phyloP scores from a whole-genome alignment of 192 early-diverging fungal species.

The Chytriomyces confervae region DNA sequence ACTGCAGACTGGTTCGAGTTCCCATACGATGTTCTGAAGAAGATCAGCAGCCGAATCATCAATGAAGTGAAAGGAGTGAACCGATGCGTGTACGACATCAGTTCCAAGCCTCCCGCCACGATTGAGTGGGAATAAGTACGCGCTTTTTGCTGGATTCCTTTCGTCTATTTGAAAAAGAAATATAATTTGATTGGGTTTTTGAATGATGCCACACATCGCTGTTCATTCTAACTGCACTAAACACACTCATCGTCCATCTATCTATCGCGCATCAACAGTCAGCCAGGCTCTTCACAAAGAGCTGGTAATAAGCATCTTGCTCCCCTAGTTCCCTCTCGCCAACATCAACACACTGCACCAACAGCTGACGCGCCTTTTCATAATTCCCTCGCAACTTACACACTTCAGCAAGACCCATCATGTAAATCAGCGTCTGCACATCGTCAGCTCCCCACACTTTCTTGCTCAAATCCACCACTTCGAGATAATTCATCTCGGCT shows the following conservation, averaged over 20 bases:
- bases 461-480: neutral
- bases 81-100: slow-evolving; percentile 96
- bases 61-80: slow-evolving; percentile 99
- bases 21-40: slow-evolving; percentile 87
- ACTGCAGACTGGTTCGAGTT: slow-evolving; percentile 94
- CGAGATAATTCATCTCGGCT: neutral
- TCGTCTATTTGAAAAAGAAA: neutral
- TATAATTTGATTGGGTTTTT: too few species aligned
- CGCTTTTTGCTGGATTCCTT: neutral
- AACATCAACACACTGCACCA: neutral
- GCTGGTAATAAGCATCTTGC: neutral
- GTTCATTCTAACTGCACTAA: too few species aligned
- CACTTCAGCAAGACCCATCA: slow-evolving; percentile 6
- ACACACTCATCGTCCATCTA: too few species aligned
- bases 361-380: neutral
- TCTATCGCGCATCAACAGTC: neutral
- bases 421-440: neutral
- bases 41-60: slow-evolving; percentile 93
- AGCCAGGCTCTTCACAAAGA: neutral
- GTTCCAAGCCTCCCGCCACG: slow-evolving; percentile 97
- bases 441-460: neutral
- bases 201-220: too few species aligned
- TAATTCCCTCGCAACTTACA: neutral
- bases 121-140: slow-evolving; percentile 92
- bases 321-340: neutral